Conservation (phyloP, 257 asterid species). For the Parsonsia alboflavescens region DNA sequence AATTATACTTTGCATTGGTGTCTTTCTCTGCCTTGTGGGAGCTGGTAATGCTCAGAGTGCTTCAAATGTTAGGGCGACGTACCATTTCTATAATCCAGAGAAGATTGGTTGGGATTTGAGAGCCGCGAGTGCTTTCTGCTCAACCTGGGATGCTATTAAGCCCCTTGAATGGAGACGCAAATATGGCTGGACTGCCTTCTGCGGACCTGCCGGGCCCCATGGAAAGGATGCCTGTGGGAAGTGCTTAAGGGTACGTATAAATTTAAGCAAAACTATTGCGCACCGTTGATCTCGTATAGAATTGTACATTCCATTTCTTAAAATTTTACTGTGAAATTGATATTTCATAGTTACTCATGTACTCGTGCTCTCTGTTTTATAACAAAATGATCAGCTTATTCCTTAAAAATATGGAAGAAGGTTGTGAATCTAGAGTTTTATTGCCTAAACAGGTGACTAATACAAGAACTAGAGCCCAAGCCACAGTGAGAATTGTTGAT, state of each 20-base stretch:
- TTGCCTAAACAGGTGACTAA: conserved; percentile 24
- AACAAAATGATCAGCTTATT: too few relatives aligned
- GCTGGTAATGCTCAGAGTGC: conserved; percentile 10
- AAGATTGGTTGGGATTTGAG: conserved; percentile 21
- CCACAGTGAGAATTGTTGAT: conserved; percentile 33
- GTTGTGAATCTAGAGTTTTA: too few relatives aligned
- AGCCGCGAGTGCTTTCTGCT: conserved; percentile 24
- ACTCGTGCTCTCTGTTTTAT: too few relatives aligned
- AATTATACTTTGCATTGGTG: neutral
- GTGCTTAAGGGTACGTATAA: conserved; percentile 22
- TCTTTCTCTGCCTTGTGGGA: neutral
- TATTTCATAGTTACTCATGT: too few relatives aligned
- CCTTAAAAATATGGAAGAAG: too few relatives aligned
- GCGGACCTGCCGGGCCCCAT: conserved; percentile 31
- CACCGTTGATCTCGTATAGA: too few relatives aligned
- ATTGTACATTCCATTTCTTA: too few relatives aligned
- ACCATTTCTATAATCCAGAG: conserved; percentile 26
- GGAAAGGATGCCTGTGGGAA: conserved; percentile 26
- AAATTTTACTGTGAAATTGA: too few relatives aligned
- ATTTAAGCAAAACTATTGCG: too few relatives aligned
- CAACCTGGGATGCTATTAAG: conserved; percentile 34
- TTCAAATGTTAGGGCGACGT: conserved; percentile 26
- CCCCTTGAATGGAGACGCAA: conserved; percentile 19
- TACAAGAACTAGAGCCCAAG: conserved; percentile 22
- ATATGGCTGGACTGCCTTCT: conserved; percentile 37